phyloP scores from a whole-genome alignment of 331 rosid genomes.

The Telfairia occidentalis region DNA sequence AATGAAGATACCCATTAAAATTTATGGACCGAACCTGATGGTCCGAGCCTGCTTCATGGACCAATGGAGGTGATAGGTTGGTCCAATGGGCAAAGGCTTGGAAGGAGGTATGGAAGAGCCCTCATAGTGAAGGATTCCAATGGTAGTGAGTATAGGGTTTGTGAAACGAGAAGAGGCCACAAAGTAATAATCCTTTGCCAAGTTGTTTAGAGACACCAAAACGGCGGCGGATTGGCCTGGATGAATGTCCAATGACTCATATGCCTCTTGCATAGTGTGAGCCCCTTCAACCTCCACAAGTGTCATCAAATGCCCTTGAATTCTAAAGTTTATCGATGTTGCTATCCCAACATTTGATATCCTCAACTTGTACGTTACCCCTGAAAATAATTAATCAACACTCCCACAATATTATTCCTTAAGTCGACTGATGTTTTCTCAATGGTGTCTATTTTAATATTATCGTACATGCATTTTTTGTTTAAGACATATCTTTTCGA shows the following conservation, averaged over 20 bases:
- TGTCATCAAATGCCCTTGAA: slow-evolving; percentile 47
- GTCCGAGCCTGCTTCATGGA: slow-evolving; percentile 74
- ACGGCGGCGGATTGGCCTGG: slow-evolving; percentile 60
- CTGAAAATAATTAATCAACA: no score
- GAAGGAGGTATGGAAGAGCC: slow-evolving; percentile 38
- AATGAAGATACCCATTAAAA: no score
- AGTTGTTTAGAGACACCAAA: slow-evolving; percentile 32
- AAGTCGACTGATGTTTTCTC: no score
- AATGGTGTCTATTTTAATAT: no score
- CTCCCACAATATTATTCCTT: no score
- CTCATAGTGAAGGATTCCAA: slow-evolving; percentile 47
- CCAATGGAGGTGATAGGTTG: slow-evolving; percentile 44
- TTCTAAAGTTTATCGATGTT: slow-evolving; percentile 56
- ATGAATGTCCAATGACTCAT: slow-evolving; percentile 56
- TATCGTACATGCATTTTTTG: no score
- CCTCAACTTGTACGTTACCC: slow-evolving; percentile 66
- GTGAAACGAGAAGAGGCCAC: slow-evolving; percentile 59
- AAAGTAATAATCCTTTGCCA: slow-evolving; percentile 32
- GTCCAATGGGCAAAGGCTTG: slow-evolving; percentile 44
- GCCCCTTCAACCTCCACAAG: slow-evolving; percentile 84
- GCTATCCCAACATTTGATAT: slow-evolving; percentile 62
- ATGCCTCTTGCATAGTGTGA: slow-evolving; percentile 56
- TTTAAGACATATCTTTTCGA: no score
- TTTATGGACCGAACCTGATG: slow-evolving; percentile 33
- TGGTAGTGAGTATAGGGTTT: slow-evolving; percentile 21